Evolutionary conservation across 495 filamentous ascomycete species (phyloP).

Genomic region (Hyphodiscus hymeniophilus): DNA sequence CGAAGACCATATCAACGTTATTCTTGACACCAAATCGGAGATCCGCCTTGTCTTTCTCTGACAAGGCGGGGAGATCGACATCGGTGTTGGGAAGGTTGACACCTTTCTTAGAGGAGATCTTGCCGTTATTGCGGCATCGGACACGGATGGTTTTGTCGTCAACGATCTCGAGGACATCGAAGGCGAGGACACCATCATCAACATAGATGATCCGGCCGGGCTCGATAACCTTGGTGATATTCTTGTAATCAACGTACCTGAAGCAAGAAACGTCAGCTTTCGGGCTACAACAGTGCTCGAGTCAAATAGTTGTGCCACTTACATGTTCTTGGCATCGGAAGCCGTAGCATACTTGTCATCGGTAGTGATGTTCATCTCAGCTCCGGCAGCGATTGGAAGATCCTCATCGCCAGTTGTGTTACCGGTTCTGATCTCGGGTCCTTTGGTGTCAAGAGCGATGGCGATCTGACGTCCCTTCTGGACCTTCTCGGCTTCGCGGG

Average conservation of each 20-base stretch:
- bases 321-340: constrained; percentile 91
- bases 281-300: not conserved
- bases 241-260: constrained; percentile 99
- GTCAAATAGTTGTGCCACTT: constrained; percentile 28
- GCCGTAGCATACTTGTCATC: constrained; percentile 87
- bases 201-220: constrained; percentile 96
- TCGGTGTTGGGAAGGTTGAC: constrained; percentile 98
- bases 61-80: constrained; percentile 93
- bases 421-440: constrained; percentile 95
- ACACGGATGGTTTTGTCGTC: constrained; percentile 81
- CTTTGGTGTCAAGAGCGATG: constrained; percentile 98
- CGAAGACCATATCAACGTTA: constrained; percentile 97
- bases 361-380: constrained; percentile 88
- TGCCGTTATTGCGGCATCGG: constrained; percentile 89
- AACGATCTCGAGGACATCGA: constrained; percentile 80
- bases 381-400: constrained; percentile 74
- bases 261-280: not conserved
- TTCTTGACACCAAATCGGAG: constrained; percentile 95
- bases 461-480: constrained; percentile 80
- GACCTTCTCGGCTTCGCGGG: constrained; percentile 69
- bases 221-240: constrained; percentile 96
- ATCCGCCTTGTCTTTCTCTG: constrained; percentile 96
- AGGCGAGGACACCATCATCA: constrained; percentile 93
- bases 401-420: constrained; percentile 81
- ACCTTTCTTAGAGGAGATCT: constrained; percentile 96